A percentile compares a stretch with the other conserved stretches of the same genome.
These are phyloP conservation scores for Penicillium salamii DNA, from an alignment of 495 filamentous ascomycete species.

Conservation along the genomic window DNA sequence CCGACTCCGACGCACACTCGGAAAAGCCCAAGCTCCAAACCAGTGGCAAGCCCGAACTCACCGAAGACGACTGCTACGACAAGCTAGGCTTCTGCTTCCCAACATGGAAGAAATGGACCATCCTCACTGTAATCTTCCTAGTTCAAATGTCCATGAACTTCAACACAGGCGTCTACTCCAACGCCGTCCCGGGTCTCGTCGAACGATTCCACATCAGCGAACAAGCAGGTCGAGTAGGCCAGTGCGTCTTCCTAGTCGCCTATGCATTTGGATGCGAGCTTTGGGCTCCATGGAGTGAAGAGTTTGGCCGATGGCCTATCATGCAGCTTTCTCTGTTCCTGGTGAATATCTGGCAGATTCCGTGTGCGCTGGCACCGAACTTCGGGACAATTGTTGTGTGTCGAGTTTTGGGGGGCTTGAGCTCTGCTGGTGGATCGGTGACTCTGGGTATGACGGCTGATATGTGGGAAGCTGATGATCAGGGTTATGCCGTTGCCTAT, in stretches of 20 bases:
- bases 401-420: slow-evolving; percentile 66
- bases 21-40: slow-evolving; percentile 12
- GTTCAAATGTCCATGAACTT: slow-evolving; percentile 86
- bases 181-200: slow-evolving; percentile 58
- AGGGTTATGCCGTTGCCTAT: slow-evolving; percentile 64
- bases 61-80: slow-evolving; percentile 59
- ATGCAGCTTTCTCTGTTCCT: slow-evolving; percentile 67
- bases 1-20: slow-evolving; percentile 13
- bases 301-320: slow-evolving; percentile 71
- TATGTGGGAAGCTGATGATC: slow-evolving; percentile 70
- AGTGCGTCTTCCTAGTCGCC: slow-evolving; percentile 66
- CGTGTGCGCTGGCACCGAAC: slow-evolving; percentile 68
- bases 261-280: slow-evolving; percentile 82
- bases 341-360: slow-evolving; percentile 74
- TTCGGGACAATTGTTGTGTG: slow-evolving; percentile 64
- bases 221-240: slow-evolving; percentile 63
- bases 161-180: slow-evolving; percentile 72
- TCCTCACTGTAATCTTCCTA: slow-evolving; percentile 69
- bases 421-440: slow-evolving; percentile 74
- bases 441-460: slow-evolving; percentile 83
- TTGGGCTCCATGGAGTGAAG: slow-evolving; percentile 81
- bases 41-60: slow-evolving; percentile 54
- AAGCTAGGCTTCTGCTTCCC: slow-evolving; percentile 65
- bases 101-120: slow-evolving; percentile 70
- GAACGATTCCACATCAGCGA: slow-evolving; percentile 60